Percentiles rank a stretch among this genome's conserved stretches.
Evolutionary conservation across 768 basidiomycete species (phyloP).

Genomic region (Strobilomyces dryophilus): DNA sequence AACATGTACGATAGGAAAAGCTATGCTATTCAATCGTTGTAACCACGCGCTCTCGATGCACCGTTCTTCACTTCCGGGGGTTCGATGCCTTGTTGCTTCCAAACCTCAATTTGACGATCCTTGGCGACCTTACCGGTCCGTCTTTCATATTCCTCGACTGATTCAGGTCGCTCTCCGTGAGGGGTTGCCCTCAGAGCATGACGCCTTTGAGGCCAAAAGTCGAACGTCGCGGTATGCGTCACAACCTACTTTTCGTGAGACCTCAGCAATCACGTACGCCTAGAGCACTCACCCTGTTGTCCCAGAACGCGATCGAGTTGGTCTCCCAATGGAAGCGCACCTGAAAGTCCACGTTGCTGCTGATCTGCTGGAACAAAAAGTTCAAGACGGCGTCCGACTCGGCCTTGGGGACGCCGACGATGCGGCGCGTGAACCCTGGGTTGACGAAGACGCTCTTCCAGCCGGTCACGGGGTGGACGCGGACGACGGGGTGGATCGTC

Average conservation of each 20-base stretch:
- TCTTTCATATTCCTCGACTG: slow-evolving; percentile 66
- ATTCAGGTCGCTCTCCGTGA: slow-evolving; percentile 73
- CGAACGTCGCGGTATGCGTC: slow-evolving; percentile 77
- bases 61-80: slow-evolving; percentile 31
- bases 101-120: slow-evolving; percentile 70
- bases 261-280: background rate
- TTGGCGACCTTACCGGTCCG: slow-evolving; percentile 63
- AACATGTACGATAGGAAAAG: slow-evolving; percentile 3
- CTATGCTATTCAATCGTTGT: slow-evolving; percentile 49
- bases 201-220: slow-evolving; percentile 74
- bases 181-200: slow-evolving; percentile 82
- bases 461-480: slow-evolving; percentile 81
- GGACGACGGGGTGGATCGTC: slow-evolving; percentile 73
- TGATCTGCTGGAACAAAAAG: slow-evolving; percentile 70
- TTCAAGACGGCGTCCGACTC: slow-evolving; percentile 72
- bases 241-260: slow-evolving; percentile 43
- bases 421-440: slow-evolving; percentile 76
- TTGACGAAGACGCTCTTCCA: slow-evolving; percentile 85
- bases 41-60: slow-evolving; percentile 44
- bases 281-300: slow-evolving; percentile 58
- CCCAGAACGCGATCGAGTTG: slow-evolving; percentile 82
- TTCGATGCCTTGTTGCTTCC: slow-evolving; percentile 60
- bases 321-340: slow-evolving; percentile 75
- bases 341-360: slow-evolving; percentile 67
- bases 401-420: slow-evolving; percentile 74